phyloP scores from a whole-genome alignment of 2,329 filamentous ascomycete species.

The Oidium heveae region DNA sequence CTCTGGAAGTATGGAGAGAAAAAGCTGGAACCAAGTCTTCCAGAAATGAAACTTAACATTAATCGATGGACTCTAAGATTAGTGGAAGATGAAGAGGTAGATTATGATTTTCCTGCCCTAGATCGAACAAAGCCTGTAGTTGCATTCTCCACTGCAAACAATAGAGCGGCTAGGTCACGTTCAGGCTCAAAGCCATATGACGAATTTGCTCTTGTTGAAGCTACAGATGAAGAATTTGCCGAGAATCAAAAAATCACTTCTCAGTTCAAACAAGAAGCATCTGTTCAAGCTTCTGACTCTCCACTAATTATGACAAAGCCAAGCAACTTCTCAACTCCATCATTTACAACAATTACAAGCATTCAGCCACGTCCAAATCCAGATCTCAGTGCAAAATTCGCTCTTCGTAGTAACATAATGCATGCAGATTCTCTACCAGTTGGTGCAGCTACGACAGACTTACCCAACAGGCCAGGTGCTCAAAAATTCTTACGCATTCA shows the following conservation, averaged over 20 bases:
- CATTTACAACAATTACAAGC: conserved; percentile 13
- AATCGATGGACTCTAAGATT: conserved; percentile 67
- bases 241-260: conserved; percentile 46
- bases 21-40: conserved; percentile 40
- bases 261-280: conserved; percentile 31
- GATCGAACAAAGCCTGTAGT: conserved; percentile 49
- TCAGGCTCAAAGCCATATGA: conserved; percentile 57
- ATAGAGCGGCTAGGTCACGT: conserved; percentile 31
- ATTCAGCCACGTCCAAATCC: conserved; percentile 24
- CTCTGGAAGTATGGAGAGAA: conserved; percentile 59
- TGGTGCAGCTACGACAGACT: conserved; percentile 10
- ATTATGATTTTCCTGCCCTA: conserved; percentile 62
- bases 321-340: conserved; percentile 9
- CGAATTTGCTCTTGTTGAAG: conserved; percentile 57
- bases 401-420: conserved; percentile 26
- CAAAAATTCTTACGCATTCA: conserved; percentile 49
- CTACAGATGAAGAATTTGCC: conserved; percentile 38
- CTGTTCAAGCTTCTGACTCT: conserved; percentile 13
- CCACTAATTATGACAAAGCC: conserved; percentile 19
- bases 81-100: conserved; percentile 64
- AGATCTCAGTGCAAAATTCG: conserved; percentile 28
- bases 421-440: conserved; percentile 31
- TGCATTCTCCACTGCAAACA: conserved; percentile 62
- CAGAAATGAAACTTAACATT: conserved; percentile 42
- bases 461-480: conserved; percentile 24